Conservation (phyloP, 208 protist genomes). For the Perkinsela sp. region DNA sequence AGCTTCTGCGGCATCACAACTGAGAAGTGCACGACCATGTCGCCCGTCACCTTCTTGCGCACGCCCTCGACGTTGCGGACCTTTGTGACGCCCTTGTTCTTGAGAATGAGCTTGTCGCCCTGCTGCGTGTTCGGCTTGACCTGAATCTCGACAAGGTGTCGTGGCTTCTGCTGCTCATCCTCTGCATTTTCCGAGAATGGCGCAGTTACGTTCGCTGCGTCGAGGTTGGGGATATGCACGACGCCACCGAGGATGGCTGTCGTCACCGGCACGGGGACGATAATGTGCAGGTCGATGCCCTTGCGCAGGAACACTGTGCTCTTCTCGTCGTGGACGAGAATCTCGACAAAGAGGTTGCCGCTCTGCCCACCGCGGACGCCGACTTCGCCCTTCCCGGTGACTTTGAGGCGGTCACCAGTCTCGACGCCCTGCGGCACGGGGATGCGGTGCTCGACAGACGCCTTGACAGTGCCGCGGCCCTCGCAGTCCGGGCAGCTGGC, state of each 20-base stretch:
- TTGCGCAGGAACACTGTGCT: conserved; percentile 52
- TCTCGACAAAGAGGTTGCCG: conserved; percentile 59
- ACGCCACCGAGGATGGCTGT: conserved; percentile 38
- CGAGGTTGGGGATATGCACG: conserved; percentile 35
- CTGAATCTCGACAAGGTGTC: conserved; percentile 20
- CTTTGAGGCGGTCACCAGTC: conserved; percentile 54
- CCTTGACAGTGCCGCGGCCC: conserved; percentile 57
- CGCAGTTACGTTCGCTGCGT: conserved; percentile 13
- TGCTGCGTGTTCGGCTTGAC: conserved; percentile 54
- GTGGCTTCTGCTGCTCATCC: background rate
- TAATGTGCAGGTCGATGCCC: conserved; percentile 43
- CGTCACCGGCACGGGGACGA: conserved; percentile 33
- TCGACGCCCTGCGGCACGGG: conserved; percentile 55
- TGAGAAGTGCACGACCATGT: conserved; percentile 63
- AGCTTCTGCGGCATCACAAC: conserved; percentile 43
- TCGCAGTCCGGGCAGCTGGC: conserved; percentile 42
- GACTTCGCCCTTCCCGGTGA: conserved; percentile 46
- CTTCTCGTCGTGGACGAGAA: conserved; percentile 30
- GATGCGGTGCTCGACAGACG: conserved; percentile 46
- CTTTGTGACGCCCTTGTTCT: conserved; percentile 44
- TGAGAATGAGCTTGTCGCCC: conserved; percentile 50
- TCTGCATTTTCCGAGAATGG: background rate
- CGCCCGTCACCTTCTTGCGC: conserved; percentile 12
- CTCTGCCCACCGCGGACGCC: conserved; percentile 51
- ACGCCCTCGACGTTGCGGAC: conserved; percentile 10